Evolutionary conservation across 129 eudicot species (phyloP).

Genomic region (Helianthus tuberosus): DNA sequence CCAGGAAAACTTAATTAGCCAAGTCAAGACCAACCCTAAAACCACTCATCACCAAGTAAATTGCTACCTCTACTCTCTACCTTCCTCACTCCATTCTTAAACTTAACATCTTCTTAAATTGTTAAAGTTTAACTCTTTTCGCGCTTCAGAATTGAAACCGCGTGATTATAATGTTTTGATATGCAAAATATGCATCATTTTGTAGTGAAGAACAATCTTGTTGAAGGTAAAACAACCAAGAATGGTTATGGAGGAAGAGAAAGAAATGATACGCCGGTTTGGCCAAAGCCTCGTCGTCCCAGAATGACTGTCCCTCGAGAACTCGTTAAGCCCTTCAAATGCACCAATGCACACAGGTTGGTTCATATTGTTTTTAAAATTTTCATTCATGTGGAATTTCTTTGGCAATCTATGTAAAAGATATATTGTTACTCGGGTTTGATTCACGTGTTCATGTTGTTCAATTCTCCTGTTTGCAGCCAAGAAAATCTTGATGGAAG

Average conservation of each 20-base stretch:
- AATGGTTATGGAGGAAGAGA: conserved; percentile 25
- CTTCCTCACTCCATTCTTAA: conserved; percentile 24
- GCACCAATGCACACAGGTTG: conserved; percentile 44
- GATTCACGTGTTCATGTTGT: neutral
- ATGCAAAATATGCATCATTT: conserved; percentile 38
- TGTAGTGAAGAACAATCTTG: conserved; percentile 43
- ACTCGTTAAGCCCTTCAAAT: conserved; percentile 39
- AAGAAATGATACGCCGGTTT: conserved; percentile 36
- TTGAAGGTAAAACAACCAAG: conserved; percentile 33
- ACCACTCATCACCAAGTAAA: conserved; percentile 46
- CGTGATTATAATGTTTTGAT: conserved; percentile 17
- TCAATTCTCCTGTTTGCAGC: conserved; percentile 30
- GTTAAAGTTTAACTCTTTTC: neutral
- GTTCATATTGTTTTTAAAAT: neutral
- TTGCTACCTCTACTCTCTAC: conserved; percentile 24
- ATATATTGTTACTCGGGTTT: neutral
- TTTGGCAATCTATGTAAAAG: neutral
- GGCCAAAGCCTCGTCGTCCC: conserved; percentile 57
- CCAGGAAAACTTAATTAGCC: conserved; percentile 32
- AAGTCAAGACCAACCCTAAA: conserved; percentile 41
- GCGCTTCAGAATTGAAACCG: neutral
- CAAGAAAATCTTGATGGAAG: conserved; percentile 46
- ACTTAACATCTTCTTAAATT: neutral
- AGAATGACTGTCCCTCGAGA: conserved; percentile 39
- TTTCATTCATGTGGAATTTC: neutral